Evolutionary conservation across 306 rosid genomes (phyloP), one percentile per base, ranked within the genome.

Genomic region (Fragaria ananassa): DNA sequence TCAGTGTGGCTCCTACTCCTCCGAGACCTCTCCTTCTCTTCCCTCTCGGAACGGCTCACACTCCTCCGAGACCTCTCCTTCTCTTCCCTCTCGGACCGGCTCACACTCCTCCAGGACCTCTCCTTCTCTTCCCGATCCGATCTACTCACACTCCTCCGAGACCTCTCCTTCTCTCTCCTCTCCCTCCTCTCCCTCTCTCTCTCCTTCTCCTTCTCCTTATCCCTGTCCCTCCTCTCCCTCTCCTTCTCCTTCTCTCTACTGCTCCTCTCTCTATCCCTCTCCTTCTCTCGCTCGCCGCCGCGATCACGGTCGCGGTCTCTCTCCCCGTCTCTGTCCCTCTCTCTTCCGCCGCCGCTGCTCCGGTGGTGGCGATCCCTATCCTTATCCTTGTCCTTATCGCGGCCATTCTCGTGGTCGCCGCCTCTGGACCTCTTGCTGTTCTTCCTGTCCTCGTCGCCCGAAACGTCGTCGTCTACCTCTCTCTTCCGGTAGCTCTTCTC

Each of bases 361-460:
- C 91, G 89, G 37, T 91, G 82, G 67, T 80, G 85, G 62, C 90
- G 80, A 25, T 37, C 47, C 70, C 15, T 15, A 14, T 29, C 67
- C 67, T 14, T 15, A 14, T 29, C 67, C 67, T 14, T 56, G 4
- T 87, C 90, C 79, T 78, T 84, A 74, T 86, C 53, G 71, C 86
- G 83, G 74, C 92, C 93, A n/a, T 90, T 95, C 70, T 95, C 97
- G 37, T 88, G 89, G 65, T 91, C 93, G 23, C 61, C 64, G 7
- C 39, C 85, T 53, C 76, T 85, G 5, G 91, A 86, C 81, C 85
- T 76, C 87, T 87, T 90, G 81, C 86, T 88, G 82, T 84, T 87
- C 83, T 81, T 85, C 71, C 84, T 39, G 2, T 85, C 96, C 4
- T 84, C 94, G 19, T 74, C 88, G 8, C 72, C 85, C 0, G 62